A percentile compares a stretch with the other conserved stretches of the same genome.
Conservation (phyloP, 177 flowering plant species). For the Tripterygium wilfordii region DNA sequence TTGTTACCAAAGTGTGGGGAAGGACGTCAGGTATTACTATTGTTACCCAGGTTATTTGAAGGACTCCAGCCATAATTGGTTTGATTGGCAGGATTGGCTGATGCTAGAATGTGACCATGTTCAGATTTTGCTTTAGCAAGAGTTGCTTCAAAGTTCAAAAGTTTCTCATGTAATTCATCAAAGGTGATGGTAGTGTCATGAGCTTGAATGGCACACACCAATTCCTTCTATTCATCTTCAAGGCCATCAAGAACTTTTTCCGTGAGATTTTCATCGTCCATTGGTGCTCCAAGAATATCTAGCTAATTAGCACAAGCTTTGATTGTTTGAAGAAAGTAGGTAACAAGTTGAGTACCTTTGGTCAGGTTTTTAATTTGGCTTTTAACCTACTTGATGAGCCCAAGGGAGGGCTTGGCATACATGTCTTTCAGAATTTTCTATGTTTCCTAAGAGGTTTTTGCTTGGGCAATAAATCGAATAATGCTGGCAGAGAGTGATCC, state of each 20-base stretch:
- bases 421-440: background rate
- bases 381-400: background rate
- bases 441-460: too few relatives aligned
- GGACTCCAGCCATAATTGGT: too few relatives aligned
- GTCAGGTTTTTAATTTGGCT: background rate
- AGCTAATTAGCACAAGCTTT: background rate
- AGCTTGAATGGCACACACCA: constrained; percentile 2
- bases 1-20: too few relatives aligned
- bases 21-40: too few relatives aligned
- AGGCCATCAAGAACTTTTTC: background rate
- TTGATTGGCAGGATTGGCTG: too few relatives aligned
- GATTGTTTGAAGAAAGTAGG: background rate
- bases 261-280: background rate
- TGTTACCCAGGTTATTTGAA: too few relatives aligned
- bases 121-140: background rate
- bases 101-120: too few relatives aligned
- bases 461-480: too few relatives aligned
- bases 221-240: constrained; percentile 7
- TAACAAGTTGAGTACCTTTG: background rate
- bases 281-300: background rate
- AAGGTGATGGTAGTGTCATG: background rate
- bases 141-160: too few relatives aligned
- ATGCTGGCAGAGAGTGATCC: too few relatives aligned
- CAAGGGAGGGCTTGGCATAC: background rate
- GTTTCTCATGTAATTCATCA: constrained; percentile 1